Evolutionary conservation across 2,329 filamentous ascomycete genomes (phyloP), one percentile per base, ranked within the genome.

Genomic region (Scedosporium apiospermum): DNA sequence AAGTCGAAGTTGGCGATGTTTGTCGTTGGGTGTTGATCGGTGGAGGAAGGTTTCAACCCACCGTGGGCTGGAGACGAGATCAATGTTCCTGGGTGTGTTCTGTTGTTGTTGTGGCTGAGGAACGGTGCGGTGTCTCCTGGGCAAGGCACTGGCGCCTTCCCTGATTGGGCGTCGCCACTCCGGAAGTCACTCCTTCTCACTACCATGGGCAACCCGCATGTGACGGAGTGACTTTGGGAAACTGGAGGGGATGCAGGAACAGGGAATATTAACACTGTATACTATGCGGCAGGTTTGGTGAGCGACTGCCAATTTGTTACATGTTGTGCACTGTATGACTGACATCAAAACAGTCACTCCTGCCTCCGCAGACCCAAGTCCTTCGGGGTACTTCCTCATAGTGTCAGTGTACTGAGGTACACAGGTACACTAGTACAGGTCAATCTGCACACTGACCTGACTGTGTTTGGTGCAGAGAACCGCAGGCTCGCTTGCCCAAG

Each of bases 171-270:
- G 27, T 51, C 34, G 10, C 34, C 34, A 38, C 9, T 9, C 34
- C 34, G 12, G 18, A 51, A 26, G 26, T 26, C 26, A 6, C 59
- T 51, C 1, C 18, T 44, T 12, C 14, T 34, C 26, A 61, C 49
- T 61, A 61, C 59, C 59, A 61, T 61, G 59, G 59, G 59, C 59
- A 61, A 61, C 59, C 59, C 27, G 16, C 59, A 61, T 61, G 59
- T 51, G 59, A 61, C 10, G 6, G 21, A 6, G 59, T n/a, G 16
- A 53, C n/a, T 18, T 26, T 18, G 34, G 7, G 12, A 12, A n/a
- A 57, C 44, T 18, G 44, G 27, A 27, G 23, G 30, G n/a, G 57
- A 58, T 34, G 18, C 51, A 55, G 51, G 51, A 55, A 55, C 51
- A 55, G 6, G 3, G 51, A 3, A 23, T 55, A 16, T 23, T 55